Conservation (phyloP, 2,329 filamentous ascomycete genomes). For the Tolypocladium cylindrosporum region DNA sequence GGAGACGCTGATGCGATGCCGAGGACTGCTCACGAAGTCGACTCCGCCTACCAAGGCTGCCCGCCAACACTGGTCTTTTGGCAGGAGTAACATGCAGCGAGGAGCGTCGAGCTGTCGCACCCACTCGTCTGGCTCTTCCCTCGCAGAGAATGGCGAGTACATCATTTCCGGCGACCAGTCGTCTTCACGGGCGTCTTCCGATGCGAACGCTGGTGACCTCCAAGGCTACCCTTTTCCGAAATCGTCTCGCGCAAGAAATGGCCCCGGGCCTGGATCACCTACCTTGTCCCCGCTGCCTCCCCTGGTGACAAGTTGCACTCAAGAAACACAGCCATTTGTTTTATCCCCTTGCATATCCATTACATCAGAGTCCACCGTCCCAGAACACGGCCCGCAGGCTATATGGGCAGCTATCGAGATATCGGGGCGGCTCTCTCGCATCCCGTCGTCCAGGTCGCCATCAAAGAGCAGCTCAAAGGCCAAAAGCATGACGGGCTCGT, state of each 20-base stretch:
- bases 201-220: not conserved
- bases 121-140: not conserved
- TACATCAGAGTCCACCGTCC: conserved; percentile 27
- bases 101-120: not conserved
- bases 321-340: conserved; percentile 11
- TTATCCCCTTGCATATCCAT: conserved; percentile 33
- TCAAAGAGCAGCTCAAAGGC: not conserved
- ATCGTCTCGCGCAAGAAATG: not conserved
- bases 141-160: not conserved
- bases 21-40: conserved; percentile 5
- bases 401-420: conserved; percentile 43
- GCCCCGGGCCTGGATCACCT: not conserved
- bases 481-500: conserved; percentile 3
- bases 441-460: conserved; percentile 2
- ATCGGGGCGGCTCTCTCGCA: conserved; percentile 26
- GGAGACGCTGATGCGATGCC: conserved; percentile 7
- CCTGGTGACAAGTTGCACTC: not conserved
- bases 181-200: not conserved
- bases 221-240: not conserved
- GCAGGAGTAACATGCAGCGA: not conserved
- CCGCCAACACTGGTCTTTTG: not conserved
- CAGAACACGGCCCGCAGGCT: conserved; percentile 20
- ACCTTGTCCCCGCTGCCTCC: not conserved
- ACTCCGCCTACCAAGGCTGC: not conserved
- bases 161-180: not conserved